Conservation (phyloP, 768 basidiomycete genomes). For the Lactarius trivialis region DNA sequence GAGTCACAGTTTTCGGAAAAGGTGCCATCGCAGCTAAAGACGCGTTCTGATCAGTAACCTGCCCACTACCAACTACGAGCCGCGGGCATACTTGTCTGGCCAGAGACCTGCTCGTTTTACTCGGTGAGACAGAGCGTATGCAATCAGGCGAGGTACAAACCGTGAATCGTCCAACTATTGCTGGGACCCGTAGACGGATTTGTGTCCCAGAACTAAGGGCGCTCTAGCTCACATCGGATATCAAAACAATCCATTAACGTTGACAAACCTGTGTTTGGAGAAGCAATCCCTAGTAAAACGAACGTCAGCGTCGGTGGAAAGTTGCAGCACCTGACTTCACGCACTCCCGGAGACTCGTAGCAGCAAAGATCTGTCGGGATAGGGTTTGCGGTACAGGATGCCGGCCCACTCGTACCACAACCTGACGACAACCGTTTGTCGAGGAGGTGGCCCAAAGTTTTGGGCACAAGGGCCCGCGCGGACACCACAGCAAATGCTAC, state of each 20-base stretch:
- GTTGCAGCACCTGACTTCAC: slow-evolving; percentile 24
- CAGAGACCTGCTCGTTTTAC: slow-evolving; percentile 43
- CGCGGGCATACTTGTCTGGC: slow-evolving; percentile 49
- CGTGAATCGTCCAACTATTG: slow-evolving; percentile 71
- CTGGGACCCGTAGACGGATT: slow-evolving; percentile 54
- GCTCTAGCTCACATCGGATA: background rate
- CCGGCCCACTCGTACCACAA: slow-evolving; percentile 44
- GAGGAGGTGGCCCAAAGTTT: slow-evolving; percentile 29
- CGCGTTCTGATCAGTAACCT: slow-evolving; percentile 3
- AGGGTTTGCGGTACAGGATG: slow-evolving; percentile 51
- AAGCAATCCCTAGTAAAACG: slow-evolving; percentile 44
- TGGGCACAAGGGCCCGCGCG: slow-evolving; percentile 15
- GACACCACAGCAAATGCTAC: background rate
- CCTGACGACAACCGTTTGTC: slow-evolving; percentile 37
- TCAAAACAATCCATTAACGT: background rate
- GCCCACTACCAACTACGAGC: background rate
- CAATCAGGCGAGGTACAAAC: slow-evolving; percentile 32
- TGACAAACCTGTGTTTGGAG: slow-evolving; percentile 46
- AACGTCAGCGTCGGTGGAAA: background rate
- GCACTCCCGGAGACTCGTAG: slow-evolving; percentile 58
- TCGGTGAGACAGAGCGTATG: slow-evolving; percentile 1
- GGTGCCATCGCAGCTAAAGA: slow-evolving; percentile 47
- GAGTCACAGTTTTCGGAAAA: slow-evolving; percentile 34
- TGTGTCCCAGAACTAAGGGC: slow-evolving; percentile 66
- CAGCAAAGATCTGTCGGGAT: slow-evolving; percentile 46